Base-by-base conservation (phyloP, 1,139 yeast genomes). In the Lodderomyces oxycetoniae region DNA sequence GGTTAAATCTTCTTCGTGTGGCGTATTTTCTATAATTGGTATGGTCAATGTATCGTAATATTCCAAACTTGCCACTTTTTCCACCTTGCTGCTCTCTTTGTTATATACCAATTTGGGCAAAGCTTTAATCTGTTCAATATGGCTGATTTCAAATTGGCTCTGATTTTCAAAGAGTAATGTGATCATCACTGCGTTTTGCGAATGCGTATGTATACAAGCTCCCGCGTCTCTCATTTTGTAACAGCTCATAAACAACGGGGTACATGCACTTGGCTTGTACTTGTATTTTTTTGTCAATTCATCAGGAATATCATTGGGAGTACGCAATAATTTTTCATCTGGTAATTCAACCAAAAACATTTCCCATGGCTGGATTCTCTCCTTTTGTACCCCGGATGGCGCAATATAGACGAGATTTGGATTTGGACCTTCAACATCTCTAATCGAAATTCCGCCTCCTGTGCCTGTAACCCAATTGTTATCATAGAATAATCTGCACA, bases 361-460 rank as follows among this genome's bases (percentile, higher is more conserved):
- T 53, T 89, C 88, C 50, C 75, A 72, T 2, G 95, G 95, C 34
- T 71, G 63, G 72, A 89, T 79, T 43, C 89, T 67, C 57, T 89
- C 97, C 60, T 89, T 89, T 54, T 89, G 96, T 5, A 89, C 95
- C 1, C 97, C 97, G 6, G 95, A 85, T 2, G 97, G 97, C 0
- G 96, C 95, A 30, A 89, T 71, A 53, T 74, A 89, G 13, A 86
- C 77, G 26, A 65, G 52, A 38, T 77, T 68, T 13, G 67, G 63
- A 40, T 67, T 59, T 12, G 40, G 37, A 3, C 69, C 70, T 4
- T 67, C 68, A 19, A 64, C 71, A 34, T 81, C 77, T 42, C 83
- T 67, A 35, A 89, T 82, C 25, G 95, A 83, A 49, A 89, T 81
- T 3, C 96, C 96, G 17, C 97, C 97, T 2, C 96, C 96, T 1